A percentile compares a stretch with the other conserved stretches of the same genome.
Evolutionary conservation across 768 basidiomycete species (phyloP).

Genomic region (Tylopilus sp.): DNA sequence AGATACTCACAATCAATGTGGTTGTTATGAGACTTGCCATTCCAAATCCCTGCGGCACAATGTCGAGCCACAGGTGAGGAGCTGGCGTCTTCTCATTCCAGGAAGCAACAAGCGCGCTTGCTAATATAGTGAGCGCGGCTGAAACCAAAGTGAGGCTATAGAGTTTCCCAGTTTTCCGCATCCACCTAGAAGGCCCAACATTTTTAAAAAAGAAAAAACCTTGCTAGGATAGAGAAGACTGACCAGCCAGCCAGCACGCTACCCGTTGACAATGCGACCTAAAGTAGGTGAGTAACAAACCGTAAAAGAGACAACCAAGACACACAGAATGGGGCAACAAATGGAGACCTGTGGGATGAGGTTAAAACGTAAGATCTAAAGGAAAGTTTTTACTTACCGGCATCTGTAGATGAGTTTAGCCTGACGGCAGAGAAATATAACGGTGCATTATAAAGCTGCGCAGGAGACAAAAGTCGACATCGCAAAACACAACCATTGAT

Average conservation of each 20-base stretch:
- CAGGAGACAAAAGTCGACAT: constrained; percentile 3
- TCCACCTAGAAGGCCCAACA: constrained; percentile 51
- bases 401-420: constrained; percentile 59
- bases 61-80: constrained; percentile 72
- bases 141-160: constrained; percentile 71
- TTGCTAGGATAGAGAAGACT: constrained; percentile 22
- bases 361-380: constrained; percentile 6
- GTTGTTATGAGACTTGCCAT: constrained; percentile 84
- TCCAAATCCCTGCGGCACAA: constrained; percentile 80
- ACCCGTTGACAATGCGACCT: constrained; percentile 80
- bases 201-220: constrained; percentile 4
- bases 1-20: constrained; percentile 68
- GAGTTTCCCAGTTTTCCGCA: constrained; percentile 84
- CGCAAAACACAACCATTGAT: neutral
- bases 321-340: constrained; percentile 87
- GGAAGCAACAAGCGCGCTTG: constrained; percentile 54
- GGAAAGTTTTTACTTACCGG: constrained; percentile 51
- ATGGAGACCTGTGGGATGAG: constrained; percentile 60
- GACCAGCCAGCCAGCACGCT: constrained; percentile 88
- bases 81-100: constrained; percentile 65
- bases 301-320: constrained; percentile 1
- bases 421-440: constrained; percentile 86
- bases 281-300: constrained; percentile 16
- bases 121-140: constrained; percentile 55
- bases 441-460: constrained; percentile 80